Base-by-base conservation (phyloP, 176 grass and related monocot species). In the Oryza longistaminata region DNA sequence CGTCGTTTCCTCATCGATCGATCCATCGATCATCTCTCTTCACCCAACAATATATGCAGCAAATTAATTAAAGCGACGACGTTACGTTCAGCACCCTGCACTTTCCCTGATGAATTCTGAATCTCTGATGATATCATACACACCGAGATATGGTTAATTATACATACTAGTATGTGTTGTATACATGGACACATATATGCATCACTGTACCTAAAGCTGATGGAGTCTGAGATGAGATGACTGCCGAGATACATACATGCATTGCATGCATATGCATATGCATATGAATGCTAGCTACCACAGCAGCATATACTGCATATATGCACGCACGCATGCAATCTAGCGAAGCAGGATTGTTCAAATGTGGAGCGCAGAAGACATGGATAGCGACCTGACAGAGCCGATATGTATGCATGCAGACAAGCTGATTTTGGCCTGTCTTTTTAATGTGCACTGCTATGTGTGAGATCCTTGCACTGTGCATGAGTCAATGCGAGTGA, bases 401-500 rank as follows among this genome's bases (percentile, higher is more conserved):
- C 9, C 49, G 70, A 69, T 80, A 13, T 64, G 42, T 45, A 66
- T 24, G 37, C 70, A 72, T 17, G 48, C 70, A 67, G 78, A 14
- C 77, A 65, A 37, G 83, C 62, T 72, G 43, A 71, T 77, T 70
- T 78, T 71, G 52, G 70, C 71, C 49, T 17, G 66, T 19, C 58
- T 69, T 33, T 81, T 86, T 73, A 83, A 78, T 70, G 88, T 83
- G 79, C 83, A 17, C 68, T 46, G 58, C 71, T 64, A 21, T 45
- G 52, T 40, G n/a, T 17, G 42, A 45, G 67, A 86, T 90, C 73
- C 53, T 34, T 35, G 35, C 60, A 80, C 80, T 90, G 85, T 87
- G 74, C 39, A 49, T 83, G 69, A 90, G 69, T 80, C 88, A 79
- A 90, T 83, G 80, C 69, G 48, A 39, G 11, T 87, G 88, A 87